Evolutionary conservation across 108 stramenopile genomes (phyloP).

Genomic region (Fragilaria radians): DNA sequence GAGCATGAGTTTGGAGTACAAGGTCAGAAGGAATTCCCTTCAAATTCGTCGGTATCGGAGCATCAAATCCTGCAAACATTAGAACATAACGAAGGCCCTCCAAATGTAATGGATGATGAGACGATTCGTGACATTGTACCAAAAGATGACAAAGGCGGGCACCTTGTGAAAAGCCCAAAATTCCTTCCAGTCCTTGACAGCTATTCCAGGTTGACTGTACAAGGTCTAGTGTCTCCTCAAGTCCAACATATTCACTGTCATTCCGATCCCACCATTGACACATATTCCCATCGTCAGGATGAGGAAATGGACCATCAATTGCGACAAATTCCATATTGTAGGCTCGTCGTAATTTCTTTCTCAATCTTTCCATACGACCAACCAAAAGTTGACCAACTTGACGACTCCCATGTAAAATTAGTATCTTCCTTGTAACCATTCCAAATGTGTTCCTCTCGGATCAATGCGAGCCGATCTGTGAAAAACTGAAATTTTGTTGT

Average conservation of each 20-base stretch:
- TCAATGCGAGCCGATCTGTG: too few species aligned
- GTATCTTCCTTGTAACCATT: too few species aligned
- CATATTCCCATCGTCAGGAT: constrained; percentile 4
- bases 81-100: constrained; percentile 43
- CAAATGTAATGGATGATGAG: constrained; percentile 24
- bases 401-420: constrained; percentile 69
- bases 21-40: neutral
- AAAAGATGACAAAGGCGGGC: constrained; percentile 65
- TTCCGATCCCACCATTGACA: constrained; percentile 34
- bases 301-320: constrained; percentile 48
- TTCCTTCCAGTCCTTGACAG: constrained; percentile 36
- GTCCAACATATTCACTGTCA: constrained; percentile 40
- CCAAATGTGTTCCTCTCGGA: too few species aligned
- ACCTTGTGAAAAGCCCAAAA: constrained; percentile 75
- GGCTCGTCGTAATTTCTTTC: constrained; percentile 32
- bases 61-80: constrained; percentile 60
- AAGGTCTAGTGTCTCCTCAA: constrained; percentile 45
- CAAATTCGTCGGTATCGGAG: constrained; percentile 43
- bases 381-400: constrained; percentile 66
- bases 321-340: constrained; percentile 46
- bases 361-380: constrained; percentile 52
- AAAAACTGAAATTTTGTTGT: too few species aligned
- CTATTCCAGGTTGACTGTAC: constrained; percentile 33
- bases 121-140: neutral
- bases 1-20: constrained; percentile 25